Evolutionary conservation across 2,329 filamentous ascomycete genomes (phyloP).

Genomic region (Aspergillus arachidicola): DNA sequence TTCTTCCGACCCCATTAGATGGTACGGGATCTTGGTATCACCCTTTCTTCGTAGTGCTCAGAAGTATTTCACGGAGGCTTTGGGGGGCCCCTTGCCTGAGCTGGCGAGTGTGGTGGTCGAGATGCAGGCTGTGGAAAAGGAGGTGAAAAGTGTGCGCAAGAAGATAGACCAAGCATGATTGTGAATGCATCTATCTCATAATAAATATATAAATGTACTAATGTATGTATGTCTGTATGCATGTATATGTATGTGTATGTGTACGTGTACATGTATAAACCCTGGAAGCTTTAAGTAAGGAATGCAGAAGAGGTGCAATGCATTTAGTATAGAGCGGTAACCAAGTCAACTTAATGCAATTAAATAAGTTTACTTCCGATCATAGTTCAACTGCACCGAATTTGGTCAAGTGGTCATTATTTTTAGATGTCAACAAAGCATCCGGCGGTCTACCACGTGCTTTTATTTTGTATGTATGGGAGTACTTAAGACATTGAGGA

Average conservation of each 20-base stretch:
- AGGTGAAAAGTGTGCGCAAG: slow-evolving; percentile 35
- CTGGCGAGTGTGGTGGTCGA: slow-evolving; percentile 41
- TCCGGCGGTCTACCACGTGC: not conserved
- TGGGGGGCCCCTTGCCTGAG: slow-evolving; percentile 39
- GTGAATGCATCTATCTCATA: not conserved
- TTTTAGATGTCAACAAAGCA: not conserved
- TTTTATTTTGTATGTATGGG: not conserved
- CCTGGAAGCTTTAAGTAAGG: not conserved
- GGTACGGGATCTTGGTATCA: slow-evolving; percentile 54
- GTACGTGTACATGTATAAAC: not conserved
- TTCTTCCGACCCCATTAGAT: slow-evolving; percentile 47
- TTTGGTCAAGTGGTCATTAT: not conserved
- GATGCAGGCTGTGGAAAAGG: slow-evolving; percentile 45
- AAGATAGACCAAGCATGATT: slow-evolving; percentile 21
- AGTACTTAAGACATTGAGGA: not conserved
- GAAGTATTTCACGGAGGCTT: slow-evolving; percentile 43
- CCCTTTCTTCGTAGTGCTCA: slow-evolving; percentile 48
- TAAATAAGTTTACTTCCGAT: not conserved
- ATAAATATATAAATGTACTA: too few relatives aligned
- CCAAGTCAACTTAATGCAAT: not conserved
- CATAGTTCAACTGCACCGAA: not conserved
- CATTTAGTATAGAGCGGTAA: not conserved
- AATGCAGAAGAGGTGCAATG: not conserved
- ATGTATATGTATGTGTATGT: not conserved
- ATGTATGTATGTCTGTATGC: not conserved